Evolutionary conservation across 2,329 filamentous ascomycete species (phyloP), one percentile per base, ranked within the genome.

Genomic region (Exophiala calicioides): DNA sequence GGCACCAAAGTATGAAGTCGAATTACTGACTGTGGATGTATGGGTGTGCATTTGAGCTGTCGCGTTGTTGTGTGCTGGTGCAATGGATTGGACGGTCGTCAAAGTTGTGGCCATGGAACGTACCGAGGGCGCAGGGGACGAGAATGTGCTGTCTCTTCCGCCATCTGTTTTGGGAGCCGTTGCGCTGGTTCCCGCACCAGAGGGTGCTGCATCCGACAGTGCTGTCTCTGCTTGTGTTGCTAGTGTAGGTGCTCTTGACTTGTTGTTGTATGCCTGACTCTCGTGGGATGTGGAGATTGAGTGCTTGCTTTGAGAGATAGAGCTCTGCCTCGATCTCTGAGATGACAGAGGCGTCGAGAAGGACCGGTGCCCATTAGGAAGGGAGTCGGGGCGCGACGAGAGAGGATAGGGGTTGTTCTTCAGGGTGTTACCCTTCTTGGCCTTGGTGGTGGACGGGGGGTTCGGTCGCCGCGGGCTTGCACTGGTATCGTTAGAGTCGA

Each of bases 351-450:
- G 67, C 53, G 64, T 66, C 49, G 77, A 76, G 50, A 79, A 74
- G 3, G 80, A 82, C 42, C 71, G 70, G 33, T 73, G 74, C 62
- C 76, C 79, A 47, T 72, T 73, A 60, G 71, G 72, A 51, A 61
- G 58, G 57, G 24, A 53, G 50, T 13, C 62, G 54, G 47, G 58
- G 47, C 58, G 56, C 48, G 86, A 87, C 2, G 89, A 94, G 60
- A 91, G 79, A 6, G 88, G 88, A 63, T 96, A 96, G n/a, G 90
- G 90, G 64, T 91, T 91, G 74, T 95, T 95, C 67, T 85, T 84
- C 62, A 82, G 81, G 39, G 75, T 72, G 13, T 70, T 65, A 36
- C 74, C 76, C 68, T 85, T 87, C 68, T 85, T 86, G 24, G 50
- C 40, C 35, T 58, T 58, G 35, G 29, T 47, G 26, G 35, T 48